Evolutionary conservation across 2,329 filamentous ascomycete species (phyloP), one percentile per base, ranked within the genome.

Genomic region (Alternaria longipes): DNA sequence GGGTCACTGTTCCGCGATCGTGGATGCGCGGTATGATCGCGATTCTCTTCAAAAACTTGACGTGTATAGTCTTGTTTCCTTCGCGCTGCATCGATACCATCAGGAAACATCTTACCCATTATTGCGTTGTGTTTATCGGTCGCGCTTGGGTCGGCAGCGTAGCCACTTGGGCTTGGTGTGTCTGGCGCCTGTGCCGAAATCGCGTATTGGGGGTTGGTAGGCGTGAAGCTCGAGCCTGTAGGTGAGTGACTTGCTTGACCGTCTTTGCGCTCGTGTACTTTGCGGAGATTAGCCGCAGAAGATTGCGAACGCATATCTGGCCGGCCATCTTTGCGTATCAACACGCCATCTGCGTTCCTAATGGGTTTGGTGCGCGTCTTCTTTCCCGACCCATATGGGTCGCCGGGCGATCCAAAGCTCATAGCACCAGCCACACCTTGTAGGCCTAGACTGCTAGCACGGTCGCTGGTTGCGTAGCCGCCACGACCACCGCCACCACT

Each of bases 231-330:
- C 40, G 40, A 42, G 8, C 61, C 58, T 9, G 68, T 66, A 5
- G 72, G 72, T 12, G 63, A 63, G 12, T 64, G 66, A 28, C 68
- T 69, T 41, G 68, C 61, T 26, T 77, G 74, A 14, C 64, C 65
- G 41, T 84, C 82, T 56, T 83, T 84, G 59, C 81, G 79, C 24
- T 82, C 82, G 65, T 84, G 82, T 4, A 84, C 83, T 64, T 84
- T 84, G 40, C 83, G 78, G 14, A 84, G 69, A 60, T 84, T 84
- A 49, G 82, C 82, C n/a, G 83, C 82, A 12, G 81, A 83, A 62
- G 81, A 83, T n/a, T 84, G 81, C 30, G 80, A 82, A 11, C 83
- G 80, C 81, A 84, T 84, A 59, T 85, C 83, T 5, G 83, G 83
- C 11, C 81, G 72, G 5, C 83, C 83, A 58, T 85, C 83, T 63